phyloP scores from a whole-genome alignment of 805 yeast genomes.

The Candida maesae region DNA sequence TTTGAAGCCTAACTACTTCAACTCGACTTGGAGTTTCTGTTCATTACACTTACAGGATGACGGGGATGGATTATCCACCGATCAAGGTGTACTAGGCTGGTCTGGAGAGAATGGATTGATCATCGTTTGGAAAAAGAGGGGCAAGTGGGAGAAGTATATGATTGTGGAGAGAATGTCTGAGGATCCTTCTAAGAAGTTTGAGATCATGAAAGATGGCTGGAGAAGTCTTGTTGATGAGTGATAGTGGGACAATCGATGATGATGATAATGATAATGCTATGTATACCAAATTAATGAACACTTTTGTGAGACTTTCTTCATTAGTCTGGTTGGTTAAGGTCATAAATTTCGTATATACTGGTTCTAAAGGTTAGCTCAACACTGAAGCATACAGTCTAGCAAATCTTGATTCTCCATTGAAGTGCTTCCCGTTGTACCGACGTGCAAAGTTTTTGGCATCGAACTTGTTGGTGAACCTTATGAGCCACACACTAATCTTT shows the following conservation, averaged over 20 bases:
- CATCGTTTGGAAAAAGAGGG: conserved; percentile 68
- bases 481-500: conserved; percentile 28
- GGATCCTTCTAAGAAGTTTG: conserved; percentile 40
- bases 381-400: conserved; percentile 30
- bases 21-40: conserved; percentile 85
- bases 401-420: conserved; percentile 26
- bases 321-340: too few species aligned
- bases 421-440: conserved; percentile 45
- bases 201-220: conserved; percentile 70
- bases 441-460: conserved; percentile 51
- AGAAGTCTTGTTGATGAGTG: conserved; percentile 25
- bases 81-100: conserved; percentile 65
- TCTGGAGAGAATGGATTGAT: conserved; percentile 62
- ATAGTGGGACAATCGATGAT: too few species aligned
- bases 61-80: conserved; percentile 28
- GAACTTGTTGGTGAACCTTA: conserved; percentile 40
- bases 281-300: too few species aligned
- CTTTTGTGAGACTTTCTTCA: too few species aligned
- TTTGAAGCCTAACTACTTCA: conserved; percentile 68
- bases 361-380: conserved; percentile 16
- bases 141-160: conserved; percentile 84
- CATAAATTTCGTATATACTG: too few species aligned
- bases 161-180: conserved; percentile 49
- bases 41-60: conserved; percentile 49
- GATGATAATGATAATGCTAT: too few species aligned